Conservation (phyloP, 768 basidiomycete species). For the Russula sp. region DNA sequence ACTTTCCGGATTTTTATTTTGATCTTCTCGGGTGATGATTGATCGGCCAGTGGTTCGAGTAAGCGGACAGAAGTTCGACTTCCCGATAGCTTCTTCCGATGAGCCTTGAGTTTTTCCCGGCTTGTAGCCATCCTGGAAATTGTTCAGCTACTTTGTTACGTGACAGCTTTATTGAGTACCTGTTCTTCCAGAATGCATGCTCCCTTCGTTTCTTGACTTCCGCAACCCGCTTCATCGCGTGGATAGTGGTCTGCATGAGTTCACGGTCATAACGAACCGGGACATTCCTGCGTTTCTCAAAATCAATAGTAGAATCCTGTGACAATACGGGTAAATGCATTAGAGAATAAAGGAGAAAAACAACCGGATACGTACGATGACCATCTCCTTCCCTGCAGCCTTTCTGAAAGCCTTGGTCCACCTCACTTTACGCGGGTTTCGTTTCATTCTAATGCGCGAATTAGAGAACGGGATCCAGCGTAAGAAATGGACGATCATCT, state of each 20-base stretch:
- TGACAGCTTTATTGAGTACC: slow-evolving; percentile 40
- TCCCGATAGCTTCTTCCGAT: slow-evolving; percentile 63
- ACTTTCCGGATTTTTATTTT: slow-evolving; percentile 78
- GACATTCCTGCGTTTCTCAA: slow-evolving; percentile 97
- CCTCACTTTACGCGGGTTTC: slow-evolving; percentile 96
- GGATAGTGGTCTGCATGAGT: slow-evolving; percentile 85
- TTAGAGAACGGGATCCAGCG: not conserved
- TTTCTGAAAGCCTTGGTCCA: slow-evolving; percentile 99
- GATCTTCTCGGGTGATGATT: slow-evolving; percentile 47
- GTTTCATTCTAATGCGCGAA: slow-evolving; percentile 76
- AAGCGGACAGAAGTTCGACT: slow-evolving; percentile 58
- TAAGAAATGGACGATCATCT: slow-evolving; percentile 30
- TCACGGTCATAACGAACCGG: slow-evolving; percentile 97
- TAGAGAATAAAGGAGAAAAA: slow-evolving; percentile 10
- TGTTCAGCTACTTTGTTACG: not conserved
- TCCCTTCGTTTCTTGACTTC: slow-evolving; percentile 92
- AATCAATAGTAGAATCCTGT: slow-evolving; percentile 97
- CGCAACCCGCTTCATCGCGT: slow-evolving; percentile 92
- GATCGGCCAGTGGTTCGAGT: slow-evolving; percentile 55
- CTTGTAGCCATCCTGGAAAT: slow-evolving; percentile 74
- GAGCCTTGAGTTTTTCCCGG: slow-evolving; percentile 71
- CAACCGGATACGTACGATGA: slow-evolving; percentile 60
- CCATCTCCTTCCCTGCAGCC: slow-evolving; percentile 99
- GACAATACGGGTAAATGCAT: not conserved
- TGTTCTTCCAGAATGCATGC: slow-evolving; percentile 93